phyloP scores from a whole-genome alignment of 331 rosid genomes.

The Rhamnella rubrinervis region DNA sequence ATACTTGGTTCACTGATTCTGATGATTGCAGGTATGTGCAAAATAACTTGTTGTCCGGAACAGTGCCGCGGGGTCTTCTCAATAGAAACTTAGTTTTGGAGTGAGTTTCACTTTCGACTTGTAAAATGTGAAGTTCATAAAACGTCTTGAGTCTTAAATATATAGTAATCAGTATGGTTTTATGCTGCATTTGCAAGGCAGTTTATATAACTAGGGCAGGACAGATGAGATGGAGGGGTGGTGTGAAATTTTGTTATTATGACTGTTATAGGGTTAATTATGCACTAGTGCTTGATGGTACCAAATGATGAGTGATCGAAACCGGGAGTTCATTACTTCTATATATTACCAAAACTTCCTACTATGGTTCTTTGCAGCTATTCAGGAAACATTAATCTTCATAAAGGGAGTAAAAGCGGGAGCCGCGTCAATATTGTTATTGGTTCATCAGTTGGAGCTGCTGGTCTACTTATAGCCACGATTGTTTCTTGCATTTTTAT shows the following conservation, averaged over 20 bases:
- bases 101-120: slow-evolving; percentile 49
- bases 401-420: slow-evolving; percentile 38
- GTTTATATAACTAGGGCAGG: too few species aligned
- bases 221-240: too few species aligned
- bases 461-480: slow-evolving; percentile 55
- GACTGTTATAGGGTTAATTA: too few species aligned
- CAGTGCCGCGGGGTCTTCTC: slow-evolving; percentile 61
- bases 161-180: too few species aligned
- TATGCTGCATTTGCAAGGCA: too few species aligned
- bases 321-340: not conserved
- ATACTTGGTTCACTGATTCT: slow-evolving; percentile 14
- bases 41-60: slow-evolving; percentile 80
- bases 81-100: slow-evolving; percentile 48
- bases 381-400: slow-evolving; percentile 66
- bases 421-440: slow-evolving; percentile 45
- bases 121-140: slow-evolving; percentile 11
- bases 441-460: slow-evolving; percentile 73
- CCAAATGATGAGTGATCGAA: not conserved
- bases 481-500: slow-evolving; percentile 47
- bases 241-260: too few species aligned
- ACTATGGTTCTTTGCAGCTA: slow-evolving; percentile 46
- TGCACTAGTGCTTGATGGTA: not conserved
- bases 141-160: not conserved
- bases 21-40: slow-evolving; percentile 71
- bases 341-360: slow-evolving; percentile 15